Evolutionary conservation across 768 basidiomycete genomes (phyloP).

Genomic region (Suillus weaverae): DNA sequence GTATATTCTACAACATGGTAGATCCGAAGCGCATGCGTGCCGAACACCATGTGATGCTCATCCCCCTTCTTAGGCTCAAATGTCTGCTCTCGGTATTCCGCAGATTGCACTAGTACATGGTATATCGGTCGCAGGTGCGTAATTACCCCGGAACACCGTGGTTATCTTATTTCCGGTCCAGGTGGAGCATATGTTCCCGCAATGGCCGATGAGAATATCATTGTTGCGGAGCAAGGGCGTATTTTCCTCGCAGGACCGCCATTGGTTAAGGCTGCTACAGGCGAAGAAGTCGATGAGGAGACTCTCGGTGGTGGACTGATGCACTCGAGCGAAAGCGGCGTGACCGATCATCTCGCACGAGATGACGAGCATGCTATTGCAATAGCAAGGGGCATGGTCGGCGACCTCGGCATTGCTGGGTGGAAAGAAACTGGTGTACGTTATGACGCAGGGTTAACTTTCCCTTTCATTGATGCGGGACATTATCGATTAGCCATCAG

Average conservation of each 20-base stretch:
- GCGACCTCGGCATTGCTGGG: conserved; percentile 72
- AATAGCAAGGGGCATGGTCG: conserved; percentile 73
- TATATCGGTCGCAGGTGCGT: conserved; percentile 82
- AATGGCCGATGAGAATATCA: conserved; percentile 94
- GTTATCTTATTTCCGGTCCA: conserved; percentile 24
- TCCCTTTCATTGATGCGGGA: conserved; percentile 13
- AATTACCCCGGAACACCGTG: background rate
- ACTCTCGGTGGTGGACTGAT: conserved; percentile 87
- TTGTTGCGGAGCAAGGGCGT: conserved; percentile 85
- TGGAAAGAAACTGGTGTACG: conserved; percentile 51
- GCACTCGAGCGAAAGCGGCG: conserved; percentile 90
- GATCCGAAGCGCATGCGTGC: conserved; percentile 7
- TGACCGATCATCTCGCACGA: conserved; percentile 83
- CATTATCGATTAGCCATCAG: conserved; percentile 60
- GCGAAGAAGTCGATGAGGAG: conserved; percentile 91
- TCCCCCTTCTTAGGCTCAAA: conserved; percentile 64
- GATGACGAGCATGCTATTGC: conserved; percentile 85
- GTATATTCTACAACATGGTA: conserved; percentile 98
- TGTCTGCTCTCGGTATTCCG: conserved; percentile 89
- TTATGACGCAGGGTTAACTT: conserved; percentile 8
- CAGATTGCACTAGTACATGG: conserved; percentile 94
- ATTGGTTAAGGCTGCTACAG: conserved; percentile 91
- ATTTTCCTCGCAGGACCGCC: conserved; percentile 96
- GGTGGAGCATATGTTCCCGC: conserved; percentile 94
- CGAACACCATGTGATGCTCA: conserved; percentile 12